Evolutionary conservation across 768 basidiomycete species (phyloP).

Genomic region (Russula emetica): DNA sequence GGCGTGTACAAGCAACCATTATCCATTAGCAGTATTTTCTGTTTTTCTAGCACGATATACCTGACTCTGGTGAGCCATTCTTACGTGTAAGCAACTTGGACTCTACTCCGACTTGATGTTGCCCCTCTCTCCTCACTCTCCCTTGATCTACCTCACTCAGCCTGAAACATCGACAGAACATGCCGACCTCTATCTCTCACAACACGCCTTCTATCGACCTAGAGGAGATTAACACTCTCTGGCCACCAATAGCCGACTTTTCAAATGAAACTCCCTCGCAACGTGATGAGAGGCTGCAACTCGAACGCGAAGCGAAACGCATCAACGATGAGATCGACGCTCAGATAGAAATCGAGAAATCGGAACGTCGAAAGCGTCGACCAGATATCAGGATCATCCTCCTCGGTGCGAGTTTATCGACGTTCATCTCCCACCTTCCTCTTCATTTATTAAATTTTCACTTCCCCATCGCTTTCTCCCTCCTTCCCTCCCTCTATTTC

Average conservation of each 20-base stretch:
- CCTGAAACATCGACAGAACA: no score
- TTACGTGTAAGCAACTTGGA: slow-evolving; percentile 15
- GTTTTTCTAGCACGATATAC: slow-evolving; percentile 12
- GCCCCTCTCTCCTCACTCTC: neutral
- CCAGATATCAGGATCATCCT: slow-evolving; percentile 50
- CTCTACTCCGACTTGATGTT: neutral
- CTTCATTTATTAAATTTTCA: neutral
- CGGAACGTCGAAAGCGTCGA: slow-evolving; percentile 38
- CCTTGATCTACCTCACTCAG: slow-evolving; percentile 5
- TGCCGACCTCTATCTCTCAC: neutral
- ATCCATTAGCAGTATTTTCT: slow-evolving; percentile 24
- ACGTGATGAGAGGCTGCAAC: slow-evolving; percentile 38
- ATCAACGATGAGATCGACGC: slow-evolving; percentile 53
- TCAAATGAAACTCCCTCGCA: slow-evolving; percentile 43
- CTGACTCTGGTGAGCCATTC: neutral
- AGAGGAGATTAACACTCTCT: slow-evolving; percentile 24
- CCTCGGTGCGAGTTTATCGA: no score
- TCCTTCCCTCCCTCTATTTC: neutral
- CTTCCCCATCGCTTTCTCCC: neutral
- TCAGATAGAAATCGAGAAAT: slow-evolving; percentile 46
- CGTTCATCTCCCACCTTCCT: neutral
- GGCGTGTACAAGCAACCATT: slow-evolving; percentile 26
- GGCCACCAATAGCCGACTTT: slow-evolving; percentile 36
- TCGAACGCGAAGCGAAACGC: slow-evolving; percentile 49
- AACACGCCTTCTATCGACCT: slow-evolving; percentile 14